A percentile compares a stretch with the other conserved stretches of the same genome.
Evolutionary conservation across 2,329 filamentous ascomycete species (phyloP).

Genomic region (Phaeosphaeriaceae sp.): DNA sequence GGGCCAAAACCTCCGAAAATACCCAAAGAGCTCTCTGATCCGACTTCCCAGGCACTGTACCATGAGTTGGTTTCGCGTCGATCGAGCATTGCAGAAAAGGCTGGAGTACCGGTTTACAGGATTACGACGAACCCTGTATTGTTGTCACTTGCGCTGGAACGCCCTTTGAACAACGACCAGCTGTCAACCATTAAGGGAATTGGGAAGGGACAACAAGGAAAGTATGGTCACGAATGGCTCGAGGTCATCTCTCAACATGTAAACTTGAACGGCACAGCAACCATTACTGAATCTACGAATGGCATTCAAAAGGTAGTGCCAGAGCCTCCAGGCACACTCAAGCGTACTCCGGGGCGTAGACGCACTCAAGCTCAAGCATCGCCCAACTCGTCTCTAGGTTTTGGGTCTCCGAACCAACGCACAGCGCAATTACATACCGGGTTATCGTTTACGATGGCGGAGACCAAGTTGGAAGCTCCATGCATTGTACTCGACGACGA

Average conservation of each 20-base stretch:
- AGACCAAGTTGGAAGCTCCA: constrained; percentile 18
- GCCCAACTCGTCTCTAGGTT: constrained; percentile 29
- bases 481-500: not conserved
- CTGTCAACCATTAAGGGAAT: constrained; percentile 36
- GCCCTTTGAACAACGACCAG: constrained; percentile 22
- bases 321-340: constrained; percentile 7
- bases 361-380: constrained; percentile 10
- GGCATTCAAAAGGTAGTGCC: not conserved
- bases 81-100: constrained; percentile 18
- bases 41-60: constrained; percentile 23
- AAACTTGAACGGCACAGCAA: constrained; percentile 4
- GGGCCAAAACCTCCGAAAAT: constrained; percentile 2
- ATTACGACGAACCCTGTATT: constrained; percentile 35
- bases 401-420: constrained; percentile 22
- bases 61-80: constrained; percentile 25
- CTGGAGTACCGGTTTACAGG: constrained; percentile 11
- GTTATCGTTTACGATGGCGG: constrained; percentile 31
- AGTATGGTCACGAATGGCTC: constrained; percentile 38
- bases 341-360: not conserved
- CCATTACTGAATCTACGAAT: not conserved
- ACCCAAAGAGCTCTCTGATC: constrained; percentile 16
- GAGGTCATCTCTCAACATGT: constrained; percentile 29
- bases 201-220: constrained; percentile 19
- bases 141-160: constrained; percentile 26
- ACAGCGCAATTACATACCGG: constrained; percentile 21